Conservation (phyloP, 495 filamentous ascomycete genomes). For the Durotheca rogersii region DNA sequence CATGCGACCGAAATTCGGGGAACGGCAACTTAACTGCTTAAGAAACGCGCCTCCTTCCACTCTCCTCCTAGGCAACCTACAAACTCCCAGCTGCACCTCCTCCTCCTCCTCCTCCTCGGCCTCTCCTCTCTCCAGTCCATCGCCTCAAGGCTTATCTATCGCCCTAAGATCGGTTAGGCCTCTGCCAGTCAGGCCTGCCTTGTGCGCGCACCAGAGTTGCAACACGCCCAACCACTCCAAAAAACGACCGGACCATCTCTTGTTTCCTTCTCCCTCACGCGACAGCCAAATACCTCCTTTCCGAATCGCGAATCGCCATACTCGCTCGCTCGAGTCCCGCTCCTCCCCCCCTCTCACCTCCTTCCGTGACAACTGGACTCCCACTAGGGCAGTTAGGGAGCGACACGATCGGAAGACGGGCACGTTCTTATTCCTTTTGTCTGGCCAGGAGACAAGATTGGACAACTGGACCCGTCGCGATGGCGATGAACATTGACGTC, state of each 20-base stretch:
- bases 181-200: slow-evolving; percentile 7
- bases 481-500: slow-evolving; percentile 70
- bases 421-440: no score
- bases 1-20: slow-evolving; percentile 28
- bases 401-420: background rate
- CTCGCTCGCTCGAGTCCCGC: background rate
- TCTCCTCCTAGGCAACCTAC: slow-evolving; percentile 1
- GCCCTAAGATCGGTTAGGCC: slow-evolving; percentile 4
- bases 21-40: slow-evolving; percentile 30
- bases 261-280: slow-evolving; percentile 21
- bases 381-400: background rate
- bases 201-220: slow-evolving; percentile 8
- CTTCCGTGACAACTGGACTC: background rate
- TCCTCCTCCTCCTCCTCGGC: slow-evolving; percentile 5
- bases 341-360: background rate
- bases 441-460: background rate
- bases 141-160: background rate
- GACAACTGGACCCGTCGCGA: slow-evolving; percentile 11
- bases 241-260: slow-evolving; percentile 11
- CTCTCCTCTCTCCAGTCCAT: background rate
- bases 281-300: slow-evolving; percentile 18
- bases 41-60: slow-evolving; percentile 20
- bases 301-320: no score
- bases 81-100: slow-evolving; percentile 9
- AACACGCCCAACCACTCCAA: slow-evolving; percentile 3